Base-by-base conservation (phyloP, 202 grass and related monocot species). In the Bolboschoenoplectus hybrid region DNA sequence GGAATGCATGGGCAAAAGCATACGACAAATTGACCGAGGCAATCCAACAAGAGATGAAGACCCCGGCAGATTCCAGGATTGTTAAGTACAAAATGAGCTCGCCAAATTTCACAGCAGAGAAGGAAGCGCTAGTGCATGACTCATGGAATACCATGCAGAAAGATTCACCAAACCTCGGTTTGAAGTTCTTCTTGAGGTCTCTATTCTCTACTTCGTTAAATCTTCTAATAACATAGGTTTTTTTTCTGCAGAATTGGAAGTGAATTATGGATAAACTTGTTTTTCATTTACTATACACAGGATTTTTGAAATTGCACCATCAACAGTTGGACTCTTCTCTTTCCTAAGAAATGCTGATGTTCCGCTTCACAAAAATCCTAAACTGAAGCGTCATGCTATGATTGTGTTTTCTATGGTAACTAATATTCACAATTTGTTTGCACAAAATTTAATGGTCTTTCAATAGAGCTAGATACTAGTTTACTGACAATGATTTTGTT, bases 271-370 rank as follows among this genome's bases (percentile, higher is more conserved):
- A 60, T 80, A 51, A 67, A n/a, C 4, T 51, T 67, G 58, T 50
- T 65, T 20, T 82, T 16, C 32, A 58, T 45, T 9, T 3, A 52
- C 36, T 57, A 57, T 67, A 49, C 11, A 36, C 6, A 94, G 95
- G 87, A 95, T 94, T 46, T 97, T 97, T 20, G 95, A 97, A 82
- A 93, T 95, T 11, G 91, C 91, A 3, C 93, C 93, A 80, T 88
- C 77, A 0, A 83, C 93, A 16, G 89, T 88, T 70, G 86, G 86
- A 50, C 88, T 93, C 73, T 93, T 95, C 84, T 79, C 93, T 47
- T 95, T 95, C 88, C 88, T 95, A 71, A 91, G 91, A 57, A 88
- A 88, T 5, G 17, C 89, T 68, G 81, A 88, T 65, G 81, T 85
- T 57, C 86, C 89, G 0, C 83, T 93, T 44, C 79, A 96, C 86